These are phyloP conservation scores for Cryptosporidium baileyi DNA, from an alignment of 169 alveolate species.

Conservation along the genomic window DNA sequence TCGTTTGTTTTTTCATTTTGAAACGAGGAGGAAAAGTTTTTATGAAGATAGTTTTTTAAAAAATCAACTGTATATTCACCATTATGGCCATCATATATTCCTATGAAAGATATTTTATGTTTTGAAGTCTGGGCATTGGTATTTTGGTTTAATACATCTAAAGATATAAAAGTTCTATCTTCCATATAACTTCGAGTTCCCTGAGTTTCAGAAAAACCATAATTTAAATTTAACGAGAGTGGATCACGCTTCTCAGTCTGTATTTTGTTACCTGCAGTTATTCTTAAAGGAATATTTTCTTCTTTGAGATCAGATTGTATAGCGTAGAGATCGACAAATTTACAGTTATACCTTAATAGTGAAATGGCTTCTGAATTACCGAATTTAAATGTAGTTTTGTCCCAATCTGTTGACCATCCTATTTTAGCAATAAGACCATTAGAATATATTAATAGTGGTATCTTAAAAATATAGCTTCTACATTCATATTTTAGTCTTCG, in stretches of 20 bases:
- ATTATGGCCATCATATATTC: constrained; percentile 80
- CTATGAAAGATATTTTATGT: constrained; percentile 70
- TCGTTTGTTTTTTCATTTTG: constrained; percentile 4
- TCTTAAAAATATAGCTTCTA: not conserved
- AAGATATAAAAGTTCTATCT: constrained; percentile 73
- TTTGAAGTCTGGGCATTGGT: not conserved
- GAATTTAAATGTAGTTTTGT: not conserved
- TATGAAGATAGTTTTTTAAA: constrained; percentile 73
- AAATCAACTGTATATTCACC: constrained; percentile 79
- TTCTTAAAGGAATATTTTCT: not conserved
- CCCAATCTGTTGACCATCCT: constrained; percentile 67
- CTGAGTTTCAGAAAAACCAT: constrained; percentile 71
- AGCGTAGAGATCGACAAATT: constrained; percentile 13
- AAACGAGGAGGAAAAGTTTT: constrained; percentile 65
- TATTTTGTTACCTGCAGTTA: constrained; percentile 58
- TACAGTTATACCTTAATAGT: not conserved
- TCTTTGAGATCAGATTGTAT: not conserved
- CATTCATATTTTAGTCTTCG: not conserved
- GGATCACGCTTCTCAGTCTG: constrained; percentile 64
- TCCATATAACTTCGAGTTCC: constrained; percentile 78
- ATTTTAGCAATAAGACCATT: constrained; percentile 13
- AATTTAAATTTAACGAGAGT: constrained; percentile 55
- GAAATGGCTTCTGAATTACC: constrained; percentile 1
- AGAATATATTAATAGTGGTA: constrained; percentile 22
- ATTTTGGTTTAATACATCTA: constrained; percentile 67